Percentiles rank a stretch among this genome's conserved stretches.
Conservation (phyloP, 169 alveolate species). For the Cryptosporidium baileyi region DNA sequence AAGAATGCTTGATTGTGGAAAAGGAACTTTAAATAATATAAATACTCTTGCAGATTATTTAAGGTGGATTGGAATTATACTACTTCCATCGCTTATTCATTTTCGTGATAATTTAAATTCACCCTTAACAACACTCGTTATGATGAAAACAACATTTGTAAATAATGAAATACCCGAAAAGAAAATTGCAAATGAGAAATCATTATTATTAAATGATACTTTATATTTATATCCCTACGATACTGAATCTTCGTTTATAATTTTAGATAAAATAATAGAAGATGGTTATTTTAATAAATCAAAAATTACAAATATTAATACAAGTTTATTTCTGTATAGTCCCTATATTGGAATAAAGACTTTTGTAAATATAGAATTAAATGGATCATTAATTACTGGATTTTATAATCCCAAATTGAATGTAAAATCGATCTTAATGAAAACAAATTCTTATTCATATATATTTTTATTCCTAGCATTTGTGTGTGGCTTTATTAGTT, state of each 20-base stretch:
- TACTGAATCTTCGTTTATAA: neutral
- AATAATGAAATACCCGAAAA: constrained; percentile 5
- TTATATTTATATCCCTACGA: constrained; percentile 55
- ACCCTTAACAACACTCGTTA: neutral
- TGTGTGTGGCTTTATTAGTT: neutral
- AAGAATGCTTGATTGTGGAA: constrained; percentile 40
- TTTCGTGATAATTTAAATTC: constrained; percentile 2
- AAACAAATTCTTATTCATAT: constrained; percentile 48
- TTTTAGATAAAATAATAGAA: constrained; percentile 10
- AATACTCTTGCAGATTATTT: constrained; percentile 44
- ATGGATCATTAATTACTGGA: constrained; percentile 6
- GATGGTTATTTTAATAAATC: constrained; percentile 5
- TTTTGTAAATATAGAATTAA: neutral
- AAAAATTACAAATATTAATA: constrained; percentile 4
- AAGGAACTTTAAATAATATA: constrained; percentile 37
- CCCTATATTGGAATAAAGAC: constrained; percentile 53
- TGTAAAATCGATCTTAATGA: neutral
- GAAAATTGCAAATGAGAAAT: neutral
- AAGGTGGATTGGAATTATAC: constrained; percentile 51
- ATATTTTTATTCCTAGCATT: constrained; percentile 10
- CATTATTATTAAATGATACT: neutral
- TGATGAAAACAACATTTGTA: neutral
- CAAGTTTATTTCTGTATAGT: constrained; percentile 16
- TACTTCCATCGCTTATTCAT: constrained; percentile 22
- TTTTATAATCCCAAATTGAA: constrained; percentile 10